Percentiles rank a stretch among this genome's conserved stretches.
Evolutionary conservation across 192 early-diverging fungal species (phyloP).

Genomic region (Pilobolus umbonatus): DNA sequence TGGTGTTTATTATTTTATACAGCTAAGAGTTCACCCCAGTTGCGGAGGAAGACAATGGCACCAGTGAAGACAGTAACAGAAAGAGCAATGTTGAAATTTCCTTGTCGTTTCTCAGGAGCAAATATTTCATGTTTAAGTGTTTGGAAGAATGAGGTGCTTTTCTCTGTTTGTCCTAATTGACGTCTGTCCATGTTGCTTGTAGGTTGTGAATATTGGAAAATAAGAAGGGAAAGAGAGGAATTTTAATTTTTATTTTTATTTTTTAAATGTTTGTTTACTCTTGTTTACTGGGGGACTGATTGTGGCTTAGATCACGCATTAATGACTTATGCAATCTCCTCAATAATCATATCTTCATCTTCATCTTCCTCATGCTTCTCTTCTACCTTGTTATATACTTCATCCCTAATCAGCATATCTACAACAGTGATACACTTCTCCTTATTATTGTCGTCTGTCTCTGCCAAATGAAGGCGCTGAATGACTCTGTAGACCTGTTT

Average conservation of each 20-base stretch:
- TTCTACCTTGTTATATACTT: constrained; percentile 32
- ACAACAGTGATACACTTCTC: constrained; percentile 77
- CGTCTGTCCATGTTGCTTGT: constrained; percentile 12
- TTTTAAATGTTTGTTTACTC: not conserved
- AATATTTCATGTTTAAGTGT: constrained; percentile 38
- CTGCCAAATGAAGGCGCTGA: constrained; percentile 73
- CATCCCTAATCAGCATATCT: constrained; percentile 82
- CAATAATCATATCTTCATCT: constrained; percentile 38
- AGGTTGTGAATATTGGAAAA: not conserved
- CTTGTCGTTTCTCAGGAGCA: constrained; percentile 49
- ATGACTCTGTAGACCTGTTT: constrained; percentile 85
- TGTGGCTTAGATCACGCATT: no score
- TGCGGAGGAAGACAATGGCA: constrained; percentile 52
- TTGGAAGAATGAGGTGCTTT: constrained; percentile 16
- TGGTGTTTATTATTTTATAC: constrained; percentile 33
- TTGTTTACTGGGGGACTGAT: no score
- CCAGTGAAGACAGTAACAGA: constrained; percentile 52
- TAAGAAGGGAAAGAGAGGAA: no score
- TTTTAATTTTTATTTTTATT: not conserved
- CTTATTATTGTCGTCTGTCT: constrained; percentile 63
- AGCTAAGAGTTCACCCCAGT: constrained; percentile 50
- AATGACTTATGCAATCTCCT: constrained; percentile 32
- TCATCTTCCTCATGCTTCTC: constrained; percentile 21
- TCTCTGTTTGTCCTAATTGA: constrained; percentile 21
- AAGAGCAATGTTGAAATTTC: constrained; percentile 51